These are phyloP conservation scores for Persicaria maculosa DNA, from an alignment of 148 eudicot species.

Conservation along the genomic window DNA sequence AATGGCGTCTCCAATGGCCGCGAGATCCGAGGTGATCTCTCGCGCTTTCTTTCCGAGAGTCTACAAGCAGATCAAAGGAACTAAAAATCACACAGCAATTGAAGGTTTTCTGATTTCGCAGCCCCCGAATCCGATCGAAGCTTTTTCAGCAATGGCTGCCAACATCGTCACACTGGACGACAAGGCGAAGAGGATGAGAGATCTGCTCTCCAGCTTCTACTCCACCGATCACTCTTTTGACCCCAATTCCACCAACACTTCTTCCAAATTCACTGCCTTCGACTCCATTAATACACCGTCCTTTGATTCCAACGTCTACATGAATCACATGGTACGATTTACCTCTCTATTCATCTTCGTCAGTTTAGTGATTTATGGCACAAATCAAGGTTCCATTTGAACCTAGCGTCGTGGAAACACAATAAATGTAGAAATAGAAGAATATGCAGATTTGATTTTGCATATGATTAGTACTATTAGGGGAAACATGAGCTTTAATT, in stretches of 20 bases:
- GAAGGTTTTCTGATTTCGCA: conserved; percentile 6
- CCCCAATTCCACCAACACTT: conserved; percentile 31
- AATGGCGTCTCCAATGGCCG: too few species aligned
- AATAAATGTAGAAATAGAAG: too few species aligned
- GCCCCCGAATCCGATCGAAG: not conserved
- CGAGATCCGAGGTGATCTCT: too few species aligned
- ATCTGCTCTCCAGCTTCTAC: conserved; percentile 90
- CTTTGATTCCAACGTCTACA: conserved; percentile 81
- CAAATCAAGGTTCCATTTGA: too few species aligned
- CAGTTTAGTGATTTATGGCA: not conserved
- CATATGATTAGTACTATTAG: not conserved
- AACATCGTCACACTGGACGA: conserved; percentile 63
- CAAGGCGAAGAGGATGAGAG: conserved; percentile 95
- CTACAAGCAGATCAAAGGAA: too few species aligned
- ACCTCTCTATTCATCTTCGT: not conserved
- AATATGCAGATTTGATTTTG: not conserved
- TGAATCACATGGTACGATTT: conserved; percentile 69
- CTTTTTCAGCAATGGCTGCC: conserved; percentile 28
- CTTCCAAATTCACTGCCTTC: conserved; percentile 69
- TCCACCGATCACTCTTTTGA: conserved; percentile 56
- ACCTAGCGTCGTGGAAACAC: too few species aligned
- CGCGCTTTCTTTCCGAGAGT: too few species aligned
- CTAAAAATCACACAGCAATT: conserved; percentile 4
- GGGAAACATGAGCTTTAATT: not conserved
- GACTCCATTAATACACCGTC: conserved; percentile 86